Base-by-base conservation (phyloP, 129 eudicot genomes). In the Silybum marianum region DNA sequence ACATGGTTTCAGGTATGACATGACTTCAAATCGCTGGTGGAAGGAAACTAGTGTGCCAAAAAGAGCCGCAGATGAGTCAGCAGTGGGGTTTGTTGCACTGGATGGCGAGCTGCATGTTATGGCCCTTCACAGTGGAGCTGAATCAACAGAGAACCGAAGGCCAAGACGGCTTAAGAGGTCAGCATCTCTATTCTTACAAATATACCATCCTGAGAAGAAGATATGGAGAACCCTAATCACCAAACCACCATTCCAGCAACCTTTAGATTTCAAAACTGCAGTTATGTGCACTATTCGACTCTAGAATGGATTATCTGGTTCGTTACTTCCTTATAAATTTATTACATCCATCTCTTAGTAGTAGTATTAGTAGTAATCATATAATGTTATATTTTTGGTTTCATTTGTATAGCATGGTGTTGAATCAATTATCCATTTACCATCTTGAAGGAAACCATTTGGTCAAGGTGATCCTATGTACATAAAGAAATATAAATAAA, bases 1-100 rank as follows among this genome's bases (percentile, higher is more conserved):
- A 40, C 48, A 34, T 25, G n/a, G 65, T 39, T 75, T 51, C 87
- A 95, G 98, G 92, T 95, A 95, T 82, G 89, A 90, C 84, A 86
- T 86, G 89, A 73, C 78, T 76, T 85, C 90, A 72, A 95, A 95
- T 60, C 78, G 85, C 26, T 95, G 99, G 99, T 74, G 75, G 86
- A 92, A 88, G 86, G 99, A 90, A 83, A 89, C 97, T 32, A 87
- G 82, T 26, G 76, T 95, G 51, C 99, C 97, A 1, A 92, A 88
- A 81, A 89, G 87, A 87, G 81, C 87, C 19, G 42, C 72, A 0
- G 91, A 89, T 73, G 90, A 88, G 62, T 83, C 90, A 58, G 76
- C 97, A 42, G 83, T 90, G 68, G 97, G 97, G 40, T 92, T 90
- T 48, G 86, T 88, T 46, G 91, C 97, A 1, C 48, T 90, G 76